Conservation (phyloP, 1,139 yeast species). For the Debaryomyces fabryi region DNA sequence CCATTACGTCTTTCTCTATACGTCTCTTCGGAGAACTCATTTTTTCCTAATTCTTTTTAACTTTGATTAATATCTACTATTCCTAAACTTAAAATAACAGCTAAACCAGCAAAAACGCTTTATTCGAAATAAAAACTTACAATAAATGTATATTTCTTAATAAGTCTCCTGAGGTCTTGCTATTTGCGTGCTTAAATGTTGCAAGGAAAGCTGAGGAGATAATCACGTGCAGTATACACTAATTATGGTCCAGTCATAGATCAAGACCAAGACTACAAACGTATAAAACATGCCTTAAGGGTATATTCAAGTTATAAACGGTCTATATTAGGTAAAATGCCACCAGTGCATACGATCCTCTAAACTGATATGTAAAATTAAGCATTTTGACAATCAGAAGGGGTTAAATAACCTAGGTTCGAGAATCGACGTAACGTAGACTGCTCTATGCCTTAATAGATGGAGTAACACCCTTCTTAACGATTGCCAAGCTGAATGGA, state of each 20-base stretch:
- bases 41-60: constrained; percentile 1
- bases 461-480: constrained; percentile 28
- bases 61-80: neutral
- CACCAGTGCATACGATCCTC: neutral
- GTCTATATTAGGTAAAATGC: neutral
- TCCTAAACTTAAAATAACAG: neutral
- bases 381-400: neutral
- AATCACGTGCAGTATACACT: neutral
- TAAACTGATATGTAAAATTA: neutral
- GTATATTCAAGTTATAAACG: neutral
- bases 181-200: constrained; percentile 10
- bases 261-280: neutral
- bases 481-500: constrained; percentile 33
- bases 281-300: too few species aligned
- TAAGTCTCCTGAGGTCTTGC: constrained; percentile 9
- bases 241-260: neutral
- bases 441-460: constrained; percentile 15
- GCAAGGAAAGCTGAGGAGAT: constrained; percentile 1
- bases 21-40: constrained; percentile 82
- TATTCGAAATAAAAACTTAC: neutral
- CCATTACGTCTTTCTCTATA: constrained; percentile 96
- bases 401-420: neutral
- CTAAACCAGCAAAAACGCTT: neutral
- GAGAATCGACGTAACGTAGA: constrained; percentile 1
- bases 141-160: neutral